Evolutionary conservation across 176 grass and related monocot genomes (phyloP).

Genomic region (Oryza coarctata): DNA sequence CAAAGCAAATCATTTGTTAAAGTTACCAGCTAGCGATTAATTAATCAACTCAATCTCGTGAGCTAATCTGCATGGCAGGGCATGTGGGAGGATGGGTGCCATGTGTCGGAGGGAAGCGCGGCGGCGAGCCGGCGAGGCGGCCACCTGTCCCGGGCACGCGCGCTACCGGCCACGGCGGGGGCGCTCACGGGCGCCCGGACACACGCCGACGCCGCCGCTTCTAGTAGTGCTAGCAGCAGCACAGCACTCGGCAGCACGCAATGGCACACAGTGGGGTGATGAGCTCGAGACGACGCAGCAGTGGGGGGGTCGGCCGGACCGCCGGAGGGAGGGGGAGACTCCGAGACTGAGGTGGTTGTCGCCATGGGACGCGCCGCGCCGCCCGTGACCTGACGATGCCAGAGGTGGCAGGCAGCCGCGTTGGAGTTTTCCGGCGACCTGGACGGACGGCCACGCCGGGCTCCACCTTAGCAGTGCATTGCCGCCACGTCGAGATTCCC

Average conservation of each 20-base stretch:
- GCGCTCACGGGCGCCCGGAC: background rate
- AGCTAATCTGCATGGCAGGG: background rate
- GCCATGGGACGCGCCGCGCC: background rate
- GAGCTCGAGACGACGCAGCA: background rate
- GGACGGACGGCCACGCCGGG: background rate
- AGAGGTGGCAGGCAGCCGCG: background rate
- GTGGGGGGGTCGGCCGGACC: too few relatives aligned
- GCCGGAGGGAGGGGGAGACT: background rate
- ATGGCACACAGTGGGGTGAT: background rate
- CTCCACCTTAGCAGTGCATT: too few relatives aligned
- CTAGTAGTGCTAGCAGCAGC: too few relatives aligned
- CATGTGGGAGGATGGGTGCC: too few relatives aligned
- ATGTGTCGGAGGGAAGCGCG: too few relatives aligned
- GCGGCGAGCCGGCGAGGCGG: too few relatives aligned
- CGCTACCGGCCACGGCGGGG: too few relatives aligned
- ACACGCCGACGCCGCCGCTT: background rate
- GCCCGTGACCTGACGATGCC: background rate
- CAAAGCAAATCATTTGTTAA: too few relatives aligned
- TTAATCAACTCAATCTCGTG: background rate
- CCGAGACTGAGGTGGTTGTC: background rate
- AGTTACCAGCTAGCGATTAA: background rate
- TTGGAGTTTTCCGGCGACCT: background rate
- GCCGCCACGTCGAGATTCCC: background rate
- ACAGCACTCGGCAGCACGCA: background rate
- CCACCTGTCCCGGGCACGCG: too few relatives aligned